These are phyloP conservation scores for Trichoderma cornu-damae DNA, from an alignment of 2,329 filamentous ascomycete species.

Conservation along the genomic window DNA sequence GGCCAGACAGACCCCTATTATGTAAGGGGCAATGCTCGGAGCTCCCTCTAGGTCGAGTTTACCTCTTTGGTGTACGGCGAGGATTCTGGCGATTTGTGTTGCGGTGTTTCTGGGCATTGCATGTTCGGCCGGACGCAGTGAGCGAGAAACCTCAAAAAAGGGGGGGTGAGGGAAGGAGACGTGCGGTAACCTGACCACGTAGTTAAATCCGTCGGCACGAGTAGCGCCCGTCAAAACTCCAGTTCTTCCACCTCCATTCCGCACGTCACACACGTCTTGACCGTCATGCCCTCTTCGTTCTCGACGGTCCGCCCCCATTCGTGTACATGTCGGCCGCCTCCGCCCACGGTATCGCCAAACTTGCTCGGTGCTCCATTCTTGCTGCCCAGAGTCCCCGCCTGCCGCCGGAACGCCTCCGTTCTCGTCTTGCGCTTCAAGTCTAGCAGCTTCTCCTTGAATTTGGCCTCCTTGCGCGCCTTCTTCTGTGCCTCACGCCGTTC, in stretches of 20 bases:
- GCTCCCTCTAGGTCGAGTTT: background rate
- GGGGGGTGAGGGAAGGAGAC: no score
- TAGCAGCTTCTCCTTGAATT: conserved; percentile 82
- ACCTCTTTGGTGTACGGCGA: background rate
- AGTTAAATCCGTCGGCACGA: background rate
- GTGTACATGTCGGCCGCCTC: conserved; percentile 72
- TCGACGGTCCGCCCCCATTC: conserved; percentile 73
- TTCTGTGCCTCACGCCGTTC: conserved; percentile 71
- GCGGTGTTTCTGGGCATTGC: no score
- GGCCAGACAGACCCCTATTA: background rate
- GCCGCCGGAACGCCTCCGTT: conserved; percentile 80
- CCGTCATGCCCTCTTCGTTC: conserved; percentile 65
- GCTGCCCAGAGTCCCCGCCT: conserved; percentile 55
- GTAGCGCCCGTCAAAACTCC: conserved; percentile 52
- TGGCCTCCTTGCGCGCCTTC: conserved; percentile 80
- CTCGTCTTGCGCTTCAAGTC: conserved; percentile 91
- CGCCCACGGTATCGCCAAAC: conserved; percentile 74
- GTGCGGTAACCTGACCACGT: background rate
- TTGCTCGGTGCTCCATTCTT: conserved; percentile 44
- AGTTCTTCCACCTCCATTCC: conserved; percentile 75
- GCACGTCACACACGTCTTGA: conserved; percentile 74
- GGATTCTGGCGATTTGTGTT: background rate
- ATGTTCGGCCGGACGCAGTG: no score
- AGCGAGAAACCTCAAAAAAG: no score
- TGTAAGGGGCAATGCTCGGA: background rate